phyloP scores from a whole-genome alignment of 176 grass and related monocot species.

The Aegilops tauschii region DNA sequence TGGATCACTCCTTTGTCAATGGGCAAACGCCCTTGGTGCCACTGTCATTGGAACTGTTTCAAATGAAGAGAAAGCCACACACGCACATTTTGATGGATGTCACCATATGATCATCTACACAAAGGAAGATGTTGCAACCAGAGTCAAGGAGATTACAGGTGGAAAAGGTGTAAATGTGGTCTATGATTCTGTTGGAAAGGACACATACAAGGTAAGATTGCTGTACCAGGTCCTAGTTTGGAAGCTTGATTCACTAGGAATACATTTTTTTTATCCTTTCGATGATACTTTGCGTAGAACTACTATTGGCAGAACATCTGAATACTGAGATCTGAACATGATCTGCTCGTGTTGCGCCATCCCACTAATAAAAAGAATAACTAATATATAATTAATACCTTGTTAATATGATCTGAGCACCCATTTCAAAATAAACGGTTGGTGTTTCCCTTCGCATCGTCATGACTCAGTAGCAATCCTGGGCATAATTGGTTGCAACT shows the following conservation, averaged over 20 bases:
- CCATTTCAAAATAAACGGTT: neutral
- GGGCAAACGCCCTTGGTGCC: slow-evolving; percentile 87
- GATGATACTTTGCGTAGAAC: neutral
- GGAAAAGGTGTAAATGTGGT: slow-evolving; percentile 81
- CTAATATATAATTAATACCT: neutral
- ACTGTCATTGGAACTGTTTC: slow-evolving; percentile 93
- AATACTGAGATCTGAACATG: neutral
- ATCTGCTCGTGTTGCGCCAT: neutral
- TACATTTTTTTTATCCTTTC: neutral
- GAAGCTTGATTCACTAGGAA: neutral
- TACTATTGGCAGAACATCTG: neutral
- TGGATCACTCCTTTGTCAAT: slow-evolving; percentile 88
- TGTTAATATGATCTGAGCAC: neutral
- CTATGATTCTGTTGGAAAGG: slow-evolving; percentile 95
- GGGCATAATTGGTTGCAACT: neutral
- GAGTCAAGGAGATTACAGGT: slow-evolving; percentile 76
- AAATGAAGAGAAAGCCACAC: slow-evolving; percentile 73
- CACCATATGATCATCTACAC: slow-evolving; percentile 74
- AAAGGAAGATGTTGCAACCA: slow-evolving; percentile 74
- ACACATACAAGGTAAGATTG: slow-evolving; percentile 69
- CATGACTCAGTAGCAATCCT: neutral
- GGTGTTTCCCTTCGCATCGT: neutral
- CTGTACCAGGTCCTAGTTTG: neutral
- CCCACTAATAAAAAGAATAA: neutral
- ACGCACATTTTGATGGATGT: slow-evolving; percentile 76